These are phyloP conservation scores for Vitis hybrid DNA, from an alignment of 177 flowering plant species.

Conservation along the genomic window DNA sequence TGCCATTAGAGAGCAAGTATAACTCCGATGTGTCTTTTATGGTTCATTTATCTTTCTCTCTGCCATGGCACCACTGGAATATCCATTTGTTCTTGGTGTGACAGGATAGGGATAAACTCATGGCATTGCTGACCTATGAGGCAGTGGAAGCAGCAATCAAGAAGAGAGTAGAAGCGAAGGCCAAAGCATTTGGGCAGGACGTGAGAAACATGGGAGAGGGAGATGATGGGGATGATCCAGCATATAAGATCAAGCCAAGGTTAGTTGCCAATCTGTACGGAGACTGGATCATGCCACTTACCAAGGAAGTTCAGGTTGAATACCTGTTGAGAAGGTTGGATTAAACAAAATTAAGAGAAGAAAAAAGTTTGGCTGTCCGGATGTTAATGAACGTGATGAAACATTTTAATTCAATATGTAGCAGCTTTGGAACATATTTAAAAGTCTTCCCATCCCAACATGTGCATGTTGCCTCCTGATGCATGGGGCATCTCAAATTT, in stretches of 20 bases:
- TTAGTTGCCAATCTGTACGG: constrained; percentile 65
- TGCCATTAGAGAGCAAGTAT: constrained; percentile 57
- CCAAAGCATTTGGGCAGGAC: constrained; percentile 55
- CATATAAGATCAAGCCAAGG: constrained; percentile 59
- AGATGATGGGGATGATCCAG: constrained; percentile 28
- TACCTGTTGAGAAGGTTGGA: constrained; percentile 75
- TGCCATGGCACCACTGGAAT: no score
- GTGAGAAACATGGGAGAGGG: constrained; percentile 22
- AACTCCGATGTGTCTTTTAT: neutral
- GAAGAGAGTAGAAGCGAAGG: constrained; percentile 65
- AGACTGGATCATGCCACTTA: constrained; percentile 81
- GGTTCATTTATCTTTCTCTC: neutral
- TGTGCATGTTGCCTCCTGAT: no score
- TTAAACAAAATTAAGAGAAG: constrained; percentile 11
- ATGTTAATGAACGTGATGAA: no score
- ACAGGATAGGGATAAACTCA: constrained; percentile 52
- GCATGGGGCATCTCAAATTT: no score
- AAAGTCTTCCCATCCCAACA: no score
- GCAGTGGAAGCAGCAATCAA: constrained; percentile 51
- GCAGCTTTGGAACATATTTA: no score
- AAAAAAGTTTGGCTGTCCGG: no score
- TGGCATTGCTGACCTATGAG: constrained; percentile 60
- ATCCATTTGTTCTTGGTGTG: neutral
- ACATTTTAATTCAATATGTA: no score
- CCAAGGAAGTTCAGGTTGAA: constrained; percentile 74